These are phyloP conservation scores for Scenedesmus sp. DNA, from an alignment of 163 green algal species.

Conservation along the genomic window DNA sequence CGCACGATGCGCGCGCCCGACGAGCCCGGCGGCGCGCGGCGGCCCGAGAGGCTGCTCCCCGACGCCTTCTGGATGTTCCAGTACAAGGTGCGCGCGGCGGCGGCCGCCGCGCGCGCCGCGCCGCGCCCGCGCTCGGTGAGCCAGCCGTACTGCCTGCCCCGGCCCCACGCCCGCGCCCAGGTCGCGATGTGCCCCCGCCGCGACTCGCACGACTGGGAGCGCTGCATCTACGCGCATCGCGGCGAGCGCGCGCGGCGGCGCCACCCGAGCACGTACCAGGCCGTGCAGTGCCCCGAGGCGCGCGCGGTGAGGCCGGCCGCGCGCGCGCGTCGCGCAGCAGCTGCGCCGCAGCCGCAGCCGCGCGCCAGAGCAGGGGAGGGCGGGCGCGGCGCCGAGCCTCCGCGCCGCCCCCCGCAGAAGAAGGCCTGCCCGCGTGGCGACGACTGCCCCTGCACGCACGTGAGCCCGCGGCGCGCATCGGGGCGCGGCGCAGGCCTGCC, in stretches of 20 bases:
- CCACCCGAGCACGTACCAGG: slow-evolving; percentile 33
- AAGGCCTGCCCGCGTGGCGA: slow-evolving; percentile 25
- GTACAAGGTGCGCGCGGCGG: not conserved
- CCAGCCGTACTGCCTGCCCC: not conserved
- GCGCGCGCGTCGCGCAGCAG: no score
- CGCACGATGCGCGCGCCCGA: not conserved
- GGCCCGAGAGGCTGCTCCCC: not conserved
- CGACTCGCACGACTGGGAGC: slow-evolving; percentile 1
- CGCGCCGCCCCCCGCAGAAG: slow-evolving; percentile 23
- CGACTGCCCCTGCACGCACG: slow-evolving; percentile 38
- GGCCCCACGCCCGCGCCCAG: not conserved
- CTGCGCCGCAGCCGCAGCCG: no score
- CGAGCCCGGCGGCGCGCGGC: not conserved
- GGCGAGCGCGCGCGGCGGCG: slow-evolving; percentile 29
- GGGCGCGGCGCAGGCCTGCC: no score
- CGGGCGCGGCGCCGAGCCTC: not conserved
- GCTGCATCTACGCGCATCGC: slow-evolving; percentile 14
- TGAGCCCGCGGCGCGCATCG: no score
- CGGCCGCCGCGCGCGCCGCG: no score
- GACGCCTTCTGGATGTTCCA: not conserved
- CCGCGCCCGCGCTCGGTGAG: not conserved
- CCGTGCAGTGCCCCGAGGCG: slow-evolving; percentile 44
- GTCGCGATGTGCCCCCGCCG: not conserved
- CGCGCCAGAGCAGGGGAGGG: no score
- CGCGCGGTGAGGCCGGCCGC: slow-evolving; percentile 12